Base-by-base conservation (phyloP, 805 yeast genomes). In the Metschnikowia arizonensis region DNA sequence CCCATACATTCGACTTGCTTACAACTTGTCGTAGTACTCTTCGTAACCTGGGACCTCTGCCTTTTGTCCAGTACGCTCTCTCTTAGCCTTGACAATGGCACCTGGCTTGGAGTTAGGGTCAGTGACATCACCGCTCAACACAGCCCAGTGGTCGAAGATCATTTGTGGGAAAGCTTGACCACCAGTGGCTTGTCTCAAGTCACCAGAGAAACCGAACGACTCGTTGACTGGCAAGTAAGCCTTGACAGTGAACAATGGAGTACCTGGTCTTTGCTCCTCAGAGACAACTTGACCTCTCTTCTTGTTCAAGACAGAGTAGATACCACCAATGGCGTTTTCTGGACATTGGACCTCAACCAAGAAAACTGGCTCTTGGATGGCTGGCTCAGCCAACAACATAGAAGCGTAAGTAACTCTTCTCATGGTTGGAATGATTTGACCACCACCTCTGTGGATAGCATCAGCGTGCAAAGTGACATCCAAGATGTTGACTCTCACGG, bases 131-230 rank as follows among this genome's bases (percentile, higher is more conserved):
- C 97, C 96, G 62, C 70, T 68, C 81, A 93, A 78, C 65, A 88
- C 75, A 60, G 88, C 79, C 98, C 98, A 91, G 77, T 91, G 99
- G 77, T 93, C 98, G 78, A 91, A 93, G 76, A 93, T 95, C 95
- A 93, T 82, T 81, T 91, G 98, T 79, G 99, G 99, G 99, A 91
- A 91, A 76, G 99, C 99, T 83, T 91, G 99, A 77, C 99, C 99
- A 87, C 97, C 97, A 69, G 99, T 91, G 71, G 98, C 97, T 81
- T 91, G 97, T 83, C 99, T 88, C 72, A 91, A 85, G 69, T 90
- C 96, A 81, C 95, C 93, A 66, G 96, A 85, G 96, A 91, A 91
- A 86, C 99, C 99, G 85, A 93, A 91, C 50, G 99, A 91, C 83
- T 93, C 99, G 80, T 91, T 93, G 64, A 91, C 97, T 74, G 99